Conservation (phyloP, 108 stramenopile species). For the Pseudonitzschia pungens region DNA sequence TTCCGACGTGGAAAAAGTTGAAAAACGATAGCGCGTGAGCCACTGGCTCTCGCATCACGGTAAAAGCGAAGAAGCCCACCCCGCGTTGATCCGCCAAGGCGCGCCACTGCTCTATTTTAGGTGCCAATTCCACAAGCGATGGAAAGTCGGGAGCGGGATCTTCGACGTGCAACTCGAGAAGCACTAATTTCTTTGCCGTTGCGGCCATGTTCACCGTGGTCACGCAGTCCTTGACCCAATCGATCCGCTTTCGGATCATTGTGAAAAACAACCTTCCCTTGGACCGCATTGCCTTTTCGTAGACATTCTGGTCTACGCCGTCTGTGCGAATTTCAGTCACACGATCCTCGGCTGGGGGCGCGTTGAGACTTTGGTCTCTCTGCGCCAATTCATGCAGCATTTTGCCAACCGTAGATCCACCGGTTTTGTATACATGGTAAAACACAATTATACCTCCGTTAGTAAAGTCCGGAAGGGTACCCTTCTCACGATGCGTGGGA, state of each 20-base stretch:
- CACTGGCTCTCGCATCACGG: conserved; percentile 28
- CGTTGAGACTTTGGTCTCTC: not conserved
- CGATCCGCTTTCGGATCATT: conserved; percentile 4
- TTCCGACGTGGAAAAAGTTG: conserved; percentile 36
- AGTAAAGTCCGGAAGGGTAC: conserved; percentile 17
- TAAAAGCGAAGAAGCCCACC: conserved; percentile 32
- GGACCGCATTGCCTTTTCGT: not conserved
- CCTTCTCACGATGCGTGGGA: not conserved
- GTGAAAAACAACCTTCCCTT: conserved; percentile 1
- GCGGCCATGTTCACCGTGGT: not conserved
- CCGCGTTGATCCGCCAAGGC: conserved; percentile 8
- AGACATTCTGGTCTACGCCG: not conserved
- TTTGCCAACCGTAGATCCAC: conserved; percentile 19
- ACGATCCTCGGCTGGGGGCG: too few species aligned
- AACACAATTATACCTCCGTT: conserved; percentile 18
- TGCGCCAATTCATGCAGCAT: not conserved
- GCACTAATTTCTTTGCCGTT: conserved; percentile 9
- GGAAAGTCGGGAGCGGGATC: conserved; percentile 16
- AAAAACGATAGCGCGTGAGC: conserved; percentile 30
- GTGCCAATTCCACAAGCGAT: conserved; percentile 11
- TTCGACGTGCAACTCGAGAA: conserved; percentile 18
- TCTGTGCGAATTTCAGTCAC: too few species aligned
- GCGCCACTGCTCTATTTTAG: conserved; percentile 24
- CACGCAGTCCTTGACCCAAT: conserved; percentile 9
- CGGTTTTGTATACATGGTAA: conserved; percentile 23